Base-by-base conservation (phyloP, 1,284 basidiomycete species). In the Waitea zeae region DNA sequence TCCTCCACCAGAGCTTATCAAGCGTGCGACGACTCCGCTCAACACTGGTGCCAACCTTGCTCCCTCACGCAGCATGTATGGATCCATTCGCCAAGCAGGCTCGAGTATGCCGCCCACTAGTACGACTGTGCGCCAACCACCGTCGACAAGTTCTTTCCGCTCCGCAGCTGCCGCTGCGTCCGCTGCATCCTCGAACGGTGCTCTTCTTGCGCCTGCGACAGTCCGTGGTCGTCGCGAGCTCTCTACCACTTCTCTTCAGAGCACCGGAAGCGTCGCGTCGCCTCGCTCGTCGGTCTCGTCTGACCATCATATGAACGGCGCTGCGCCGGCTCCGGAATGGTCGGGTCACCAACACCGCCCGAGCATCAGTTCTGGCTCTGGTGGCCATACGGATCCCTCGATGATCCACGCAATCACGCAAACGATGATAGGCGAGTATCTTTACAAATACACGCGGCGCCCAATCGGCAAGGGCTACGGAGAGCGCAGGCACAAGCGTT, bases 341-440 rank as follows among this genome's bases (percentile, higher is more conserved):
- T 34, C 42, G 1, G 59, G 57, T 0, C 57, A 63, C 42, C 48
- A 53, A 20, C 40, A 48, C 5, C 37, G 41, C 17, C 46, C 41
- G 18, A 39, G 39, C 22, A 41, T 37, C 5, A 12, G 9, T 14
- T 15, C 9, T 7, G 14, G 14, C 15, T 45, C 44, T 18, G 45
- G 43, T 20, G 54, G 58, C 28, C 57, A 75, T 15, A 93, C 89
- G 11, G 90, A 96, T 52, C 87, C 88, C 1, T 55, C 63, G 2
- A 61, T 90, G 43, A 92, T 97, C 45, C 90, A 96, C 50, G 84
- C 92, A 2, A 97, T 98, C 48, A 98, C 93, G 3, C 90, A 97
- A 64, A 96, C 92, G 15, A 99, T 99, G 93, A 97, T 98, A 45
- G 92, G 93, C 42, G 93, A 97, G 63, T 97, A 90, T 59, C 58